A percentile compares a stretch with the other conserved stretches of the same genome.
Evolutionary conservation across 2,329 filamentous ascomycete genomes (phyloP).

Genomic region (Botrytis medusae): DNA sequence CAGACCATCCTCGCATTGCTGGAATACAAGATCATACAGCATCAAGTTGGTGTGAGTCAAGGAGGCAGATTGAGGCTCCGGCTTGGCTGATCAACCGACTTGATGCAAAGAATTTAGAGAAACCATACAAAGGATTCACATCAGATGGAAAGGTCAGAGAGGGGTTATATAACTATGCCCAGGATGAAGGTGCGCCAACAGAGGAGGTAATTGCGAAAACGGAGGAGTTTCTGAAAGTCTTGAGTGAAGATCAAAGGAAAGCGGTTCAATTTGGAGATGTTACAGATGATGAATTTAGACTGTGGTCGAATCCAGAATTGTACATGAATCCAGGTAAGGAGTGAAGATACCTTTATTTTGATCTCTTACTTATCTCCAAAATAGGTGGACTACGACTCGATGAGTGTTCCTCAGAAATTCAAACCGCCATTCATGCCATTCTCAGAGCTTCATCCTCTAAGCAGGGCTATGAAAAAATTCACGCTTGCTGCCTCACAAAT

Average conservation of each 20-base stretch:
- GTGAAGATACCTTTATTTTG: too few relatives aligned
- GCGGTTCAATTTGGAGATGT: slow-evolving; percentile 33
- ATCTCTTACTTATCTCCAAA: neutral
- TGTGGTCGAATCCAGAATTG: slow-evolving; percentile 39
- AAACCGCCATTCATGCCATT: slow-evolving; percentile 32
- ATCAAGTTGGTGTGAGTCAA: slow-evolving; percentile 36
- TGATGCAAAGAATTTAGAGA: slow-evolving; percentile 37
- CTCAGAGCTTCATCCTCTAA: slow-evolving; percentile 34
- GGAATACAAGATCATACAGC: slow-evolving; percentile 36
- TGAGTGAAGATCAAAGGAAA: slow-evolving; percentile 31
- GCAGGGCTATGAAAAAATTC: slow-evolving; percentile 35
- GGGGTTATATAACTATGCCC: slow-evolving; percentile 33
- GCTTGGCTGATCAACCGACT: slow-evolving; percentile 38
- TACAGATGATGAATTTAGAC: slow-evolving; percentile 35
- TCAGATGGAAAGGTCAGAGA: slow-evolving; percentile 35
- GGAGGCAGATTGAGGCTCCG: slow-evolving; percentile 37
- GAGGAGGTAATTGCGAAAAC: slow-evolving; percentile 30
- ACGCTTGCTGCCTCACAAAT: slow-evolving; percentile 36
- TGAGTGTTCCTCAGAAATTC: slow-evolving; percentile 31
- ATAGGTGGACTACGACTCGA: slow-evolving; percentile 36
- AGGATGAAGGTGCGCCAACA: slow-evolving; percentile 38
- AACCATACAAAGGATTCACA: slow-evolving; percentile 38
- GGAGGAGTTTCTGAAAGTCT: slow-evolving; percentile 27
- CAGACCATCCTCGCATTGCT: slow-evolving; percentile 33
- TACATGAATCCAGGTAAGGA: slow-evolving; percentile 36